Evolutionary conservation across 148 eudicot genomes (phyloP), one percentile per base, ranked within the genome.

Genomic region (Rhododendron molle): DNA sequence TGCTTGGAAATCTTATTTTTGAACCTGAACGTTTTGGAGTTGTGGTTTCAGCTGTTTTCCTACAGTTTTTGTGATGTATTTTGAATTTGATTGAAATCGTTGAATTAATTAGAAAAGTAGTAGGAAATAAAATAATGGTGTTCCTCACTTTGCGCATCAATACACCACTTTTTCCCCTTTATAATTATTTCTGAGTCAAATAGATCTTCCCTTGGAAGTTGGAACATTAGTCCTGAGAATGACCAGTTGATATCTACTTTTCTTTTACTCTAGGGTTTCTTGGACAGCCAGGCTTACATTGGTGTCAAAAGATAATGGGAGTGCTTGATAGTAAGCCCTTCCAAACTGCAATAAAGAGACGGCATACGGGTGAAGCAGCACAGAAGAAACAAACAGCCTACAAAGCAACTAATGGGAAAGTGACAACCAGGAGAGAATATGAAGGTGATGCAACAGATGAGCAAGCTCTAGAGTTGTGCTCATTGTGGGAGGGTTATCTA

Each of bases 271-370:
- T 71, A 95, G 97, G 91, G 89, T 52, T 87, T 96, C 86, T 46
- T 74, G 86, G 87, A 80, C 47, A 54, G 83, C 85, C 82, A 85
- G 30, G 90, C 93, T 38, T 76, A 73, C 32, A 85, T 94, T 76
- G 86, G 91, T 83, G 92, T 96, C 15, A 96, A 91, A 96, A 91
- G 86, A 87, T 65, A 79, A 88, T 96, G 92, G 97, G 98, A 18
- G 82, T 84, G 28, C 89, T 95, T 28, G 93, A 94, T 40, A 71
- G 38, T 6, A 91, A 91, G 83, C 91, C 90, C 52, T 90, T 94
- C 85, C 69, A 49, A 7, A 47, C 40, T 54, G 90, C 88, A n/a
- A 92, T 90, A 54, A 92, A 94, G 88, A 89, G 38, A 28, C 89
- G 76, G 86, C 85, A 72, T 86, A 26, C 86, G 9, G 80, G 36